Evolutionary conservation across 2,329 filamentous ascomycete species (phyloP), one percentile per base, ranked within the genome.

Genomic region (Colletotrichum lupini): DNA sequence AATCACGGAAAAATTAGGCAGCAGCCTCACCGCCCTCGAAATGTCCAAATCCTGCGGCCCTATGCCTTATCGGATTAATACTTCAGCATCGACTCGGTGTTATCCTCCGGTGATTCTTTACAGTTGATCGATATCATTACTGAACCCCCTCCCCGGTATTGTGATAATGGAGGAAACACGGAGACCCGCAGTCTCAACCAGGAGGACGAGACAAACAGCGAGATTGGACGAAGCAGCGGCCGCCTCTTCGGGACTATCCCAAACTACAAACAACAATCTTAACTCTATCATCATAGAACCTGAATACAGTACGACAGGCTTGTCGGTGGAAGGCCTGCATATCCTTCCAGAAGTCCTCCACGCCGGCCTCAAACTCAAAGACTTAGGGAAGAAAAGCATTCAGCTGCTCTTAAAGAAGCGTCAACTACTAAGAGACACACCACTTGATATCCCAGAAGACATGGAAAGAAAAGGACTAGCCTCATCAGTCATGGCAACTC

Each of bases 401-500:
- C 53, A 35, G 3, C 75, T 66, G 30, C 69, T 76, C 32, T 9
- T 62, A 5, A 64, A 67, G 56, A 74, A 76, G 62, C 71, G 68
- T 22, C 53, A 24, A 4, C 61, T 67, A 19, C 63, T 76, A 3
- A 3, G 26, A 11, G 42, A 72, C n/a, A 77, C 75, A 26, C 46
- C 60, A 58, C 7, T 53, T 65, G 26, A n/a, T 11, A 24, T 74
- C 11, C 73, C 75, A 4, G 6, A 49, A 16, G 66, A 68, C 22
- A 71, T 76, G 49, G 19, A 52, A 22, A 49, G 52, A 26, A 67
- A 68, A 11, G 55, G 46, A 0, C 46, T 65, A 26, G 19, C 56
- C 8, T 28, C 56, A 2, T 62, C 55, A 14, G 30, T 74, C 28
- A 62, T 67, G n/a, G 78, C 81, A 42, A 83, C 82, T 5, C 80